These are phyloP conservation scores for Beauveria australis DNA, from an alignment of 2,329 filamentous ascomycete species.

Conservation along the genomic window DNA sequence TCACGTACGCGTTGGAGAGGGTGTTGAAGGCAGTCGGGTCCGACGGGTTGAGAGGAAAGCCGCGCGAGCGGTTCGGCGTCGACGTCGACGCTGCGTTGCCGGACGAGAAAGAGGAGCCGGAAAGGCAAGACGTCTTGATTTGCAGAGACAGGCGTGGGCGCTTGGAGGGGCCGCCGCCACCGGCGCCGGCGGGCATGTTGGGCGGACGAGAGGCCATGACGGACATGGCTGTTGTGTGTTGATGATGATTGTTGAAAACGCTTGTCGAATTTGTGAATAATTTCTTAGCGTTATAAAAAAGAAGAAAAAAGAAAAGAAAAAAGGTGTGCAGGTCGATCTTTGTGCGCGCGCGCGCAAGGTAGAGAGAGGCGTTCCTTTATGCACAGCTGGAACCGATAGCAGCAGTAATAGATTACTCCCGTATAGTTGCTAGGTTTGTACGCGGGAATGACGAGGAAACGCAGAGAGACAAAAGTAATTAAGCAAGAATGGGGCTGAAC, in stretches of 20 bases:
- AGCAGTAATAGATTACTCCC: no score
- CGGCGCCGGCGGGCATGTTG: constrained; percentile 17
- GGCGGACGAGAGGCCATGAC: constrained; percentile 26
- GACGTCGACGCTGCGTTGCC: background rate
- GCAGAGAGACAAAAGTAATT: no score
- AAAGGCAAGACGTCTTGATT: constrained; percentile 35
- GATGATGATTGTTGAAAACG: background rate
- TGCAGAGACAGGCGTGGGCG: constrained; percentile 50
- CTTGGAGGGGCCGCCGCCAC: constrained; percentile 27
- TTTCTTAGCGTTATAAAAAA: no score
- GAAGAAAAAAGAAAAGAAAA: no score
- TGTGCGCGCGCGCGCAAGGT: no score
- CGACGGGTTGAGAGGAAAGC: constrained; percentile 38
- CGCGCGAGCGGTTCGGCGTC: constrained; percentile 22
- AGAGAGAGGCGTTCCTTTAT: no score
- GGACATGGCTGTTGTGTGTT: constrained; percentile 5
- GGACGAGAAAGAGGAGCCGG: background rate
- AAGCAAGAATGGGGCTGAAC: no score
- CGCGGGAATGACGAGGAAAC: no score
- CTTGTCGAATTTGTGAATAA: background rate
- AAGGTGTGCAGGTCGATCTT: no score
- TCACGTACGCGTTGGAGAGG: constrained; percentile 56
- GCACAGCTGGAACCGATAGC: no score
- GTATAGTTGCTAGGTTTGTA: no score
- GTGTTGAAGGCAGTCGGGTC: constrained; percentile 60